Evolutionary conservation across 2,329 filamentous ascomycete species (phyloP), one percentile per base, ranked within the genome.

Genomic region (Xylaria arbuscula): DNA sequence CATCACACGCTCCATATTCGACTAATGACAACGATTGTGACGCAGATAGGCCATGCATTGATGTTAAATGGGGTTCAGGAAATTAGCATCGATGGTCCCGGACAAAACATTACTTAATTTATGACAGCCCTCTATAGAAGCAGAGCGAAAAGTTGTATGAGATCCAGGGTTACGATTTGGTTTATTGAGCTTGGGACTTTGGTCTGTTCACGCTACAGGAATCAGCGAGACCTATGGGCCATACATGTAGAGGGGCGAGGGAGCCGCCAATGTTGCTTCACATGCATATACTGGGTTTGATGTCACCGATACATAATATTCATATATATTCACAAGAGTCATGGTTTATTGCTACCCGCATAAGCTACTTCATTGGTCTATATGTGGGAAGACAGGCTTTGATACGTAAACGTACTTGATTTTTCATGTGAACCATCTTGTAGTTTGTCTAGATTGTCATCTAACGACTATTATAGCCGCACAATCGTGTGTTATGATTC

Each of bases 121-220:
- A 50, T 42, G 36, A 66, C 45, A 51, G 19, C 64, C 54, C 56
- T 48, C 17, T 36, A 56, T 66, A 55, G 57, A 60, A 62, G 62
- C 62, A 40, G 65, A 36, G 47, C 19, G 58, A 38, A 40, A 4
- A 61, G 45, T 45, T 66, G 62, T 66, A 66, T 53, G 64, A 70
- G 62, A 66, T 70, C 64, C 62, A 68, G 62, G 64, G 58, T 68
- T 71, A 71, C 24, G 67, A 70, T 60, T 71, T 71, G 64, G 64
- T 62, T 63, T 69, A 71, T 51, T 54, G 45, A 55, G 62, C 51
- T 62, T 71, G 57, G 66, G 66, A 64, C 61, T 62, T 50, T 50
- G 58, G 65, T 62, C 54, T 56, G 34, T 63, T 69, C 40, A 64
- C 68, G 66, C 63, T 71, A 56, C 64, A 60, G 66, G 63, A 66